Conservation (phyloP, 306 rosid species). For the Pterocarpus santalinus region DNA sequence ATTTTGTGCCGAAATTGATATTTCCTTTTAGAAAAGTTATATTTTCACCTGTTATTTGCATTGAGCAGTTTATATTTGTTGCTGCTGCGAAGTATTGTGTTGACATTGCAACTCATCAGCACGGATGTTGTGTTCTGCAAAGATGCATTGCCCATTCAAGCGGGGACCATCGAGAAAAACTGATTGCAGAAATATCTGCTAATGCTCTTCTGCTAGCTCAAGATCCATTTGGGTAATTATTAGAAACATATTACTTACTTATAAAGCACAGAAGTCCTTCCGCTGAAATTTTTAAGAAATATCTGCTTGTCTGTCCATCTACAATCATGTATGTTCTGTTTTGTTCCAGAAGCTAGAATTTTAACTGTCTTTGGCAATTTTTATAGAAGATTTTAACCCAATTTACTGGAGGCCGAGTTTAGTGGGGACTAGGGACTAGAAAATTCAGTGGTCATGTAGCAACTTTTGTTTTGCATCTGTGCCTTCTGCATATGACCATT, state of each 20-base stretch:
- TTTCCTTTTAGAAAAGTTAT: background rate
- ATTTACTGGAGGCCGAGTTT: conserved; percentile 9
- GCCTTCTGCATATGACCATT: background rate
- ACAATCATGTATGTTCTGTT: conserved; percentile 14
- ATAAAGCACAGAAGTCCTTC: conserved; percentile 17
- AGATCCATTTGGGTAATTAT: conserved; percentile 64
- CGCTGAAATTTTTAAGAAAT: background rate
- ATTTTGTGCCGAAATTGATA: background rate
- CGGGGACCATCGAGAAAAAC: conserved; percentile 40
- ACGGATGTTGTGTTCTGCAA: conserved; percentile 68
- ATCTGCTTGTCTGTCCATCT: background rate
- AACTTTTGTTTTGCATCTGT: background rate
- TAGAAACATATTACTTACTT: background rate
- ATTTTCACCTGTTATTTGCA: background rate
- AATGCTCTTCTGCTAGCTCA: conserved; percentile 62
- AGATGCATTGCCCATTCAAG: conserved; percentile 54
- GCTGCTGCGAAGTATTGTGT: conserved; percentile 59
- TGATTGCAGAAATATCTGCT: conserved; percentile 50
- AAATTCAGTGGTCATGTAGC: conserved; percentile 19
- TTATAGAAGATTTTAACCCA: conserved; percentile 2
- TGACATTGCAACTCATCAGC: conserved; percentile 62
- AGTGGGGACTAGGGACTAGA: conserved; percentile 20
- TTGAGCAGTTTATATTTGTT: conserved; percentile 58
- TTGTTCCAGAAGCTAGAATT: background rate
- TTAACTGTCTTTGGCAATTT: background rate